These are phyloP conservation scores for Pisolithus orientalis DNA, from an alignment of 768 basidiomycete genomes.

Conservation along the genomic window DNA sequence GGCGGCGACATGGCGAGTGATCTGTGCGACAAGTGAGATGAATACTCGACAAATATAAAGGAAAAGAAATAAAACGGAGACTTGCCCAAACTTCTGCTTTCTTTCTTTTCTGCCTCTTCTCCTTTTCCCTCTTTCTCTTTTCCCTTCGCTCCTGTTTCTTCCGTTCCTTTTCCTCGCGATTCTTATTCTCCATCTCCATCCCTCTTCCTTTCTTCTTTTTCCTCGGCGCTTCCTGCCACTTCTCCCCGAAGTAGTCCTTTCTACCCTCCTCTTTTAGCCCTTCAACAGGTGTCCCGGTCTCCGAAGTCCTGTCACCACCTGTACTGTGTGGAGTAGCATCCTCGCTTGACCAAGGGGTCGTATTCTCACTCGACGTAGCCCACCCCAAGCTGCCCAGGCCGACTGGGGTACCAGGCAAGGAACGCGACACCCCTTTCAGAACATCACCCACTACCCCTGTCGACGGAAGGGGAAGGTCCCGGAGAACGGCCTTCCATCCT, in stretches of 20 bases:
- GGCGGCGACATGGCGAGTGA: slow-evolving; percentile 78
- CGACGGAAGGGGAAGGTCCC: slow-evolving; percentile 31
- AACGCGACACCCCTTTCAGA: slow-evolving; percentile 4
- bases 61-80: slow-evolving; percentile 6
- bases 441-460: neutral
- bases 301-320: slow-evolving; percentile 8
- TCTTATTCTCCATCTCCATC: slow-evolving; percentile 18
- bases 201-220: slow-evolving; percentile 19
- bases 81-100: slow-evolving; percentile 74
- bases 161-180: slow-evolving; percentile 15
- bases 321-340: neutral
- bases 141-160: slow-evolving; percentile 37
- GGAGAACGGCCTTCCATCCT: slow-evolving; percentile 32
- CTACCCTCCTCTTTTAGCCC: slow-evolving; percentile 12
- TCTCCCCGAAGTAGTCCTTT: slow-evolving; percentile 20
- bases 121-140: slow-evolving; percentile 35
- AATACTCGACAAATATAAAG: neutral
- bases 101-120: slow-evolving; percentile 50
- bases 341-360: neutral
- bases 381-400: neutral
- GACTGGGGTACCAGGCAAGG: slow-evolving; percentile 6
- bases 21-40: slow-evolving; percentile 34
- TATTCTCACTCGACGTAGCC: slow-evolving; percentile 11
- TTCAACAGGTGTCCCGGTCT: slow-evolving; percentile 10
- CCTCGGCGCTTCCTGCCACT: slow-evolving; percentile 19